A percentile compares a stretch with the other conserved stretches of the same genome.
Conservation (phyloP, 108 stramenopile genomes). For the Chaetoceros tenuissimus region DNA sequence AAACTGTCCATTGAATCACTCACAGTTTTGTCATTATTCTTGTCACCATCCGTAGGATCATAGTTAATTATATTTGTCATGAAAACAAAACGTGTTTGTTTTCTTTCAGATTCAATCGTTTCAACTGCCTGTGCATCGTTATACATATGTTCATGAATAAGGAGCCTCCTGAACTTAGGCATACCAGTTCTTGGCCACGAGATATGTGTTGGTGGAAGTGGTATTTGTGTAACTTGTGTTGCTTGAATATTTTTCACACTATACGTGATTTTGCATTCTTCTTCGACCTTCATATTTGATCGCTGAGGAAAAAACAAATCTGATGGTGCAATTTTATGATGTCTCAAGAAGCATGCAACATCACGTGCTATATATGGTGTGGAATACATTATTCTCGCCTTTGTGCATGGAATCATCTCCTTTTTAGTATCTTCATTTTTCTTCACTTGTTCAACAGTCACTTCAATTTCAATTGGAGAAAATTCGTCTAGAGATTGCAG, state of each 20-base stretch:
- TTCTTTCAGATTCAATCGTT: slow-evolving; percentile 33
- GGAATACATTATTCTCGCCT: slow-evolving; percentile 27
- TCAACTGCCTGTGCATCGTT: slow-evolving; percentile 8
- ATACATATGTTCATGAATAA: slow-evolving; percentile 12
- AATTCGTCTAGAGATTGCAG: too few relatives aligned
- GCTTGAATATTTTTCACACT: slow-evolving; percentile 32
- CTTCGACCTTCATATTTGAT: background rate
- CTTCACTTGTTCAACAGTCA: slow-evolving; percentile 1
- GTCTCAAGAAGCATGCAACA: slow-evolving; percentile 12
- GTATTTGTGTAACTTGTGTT: slow-evolving; percentile 34
- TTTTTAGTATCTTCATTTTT: slow-evolving; percentile 3
- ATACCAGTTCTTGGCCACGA: slow-evolving; percentile 64
- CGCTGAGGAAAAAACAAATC: slow-evolving; percentile 11
- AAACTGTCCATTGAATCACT: slow-evolving; percentile 3
- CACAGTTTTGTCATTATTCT: background rate
- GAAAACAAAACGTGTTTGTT: slow-evolving; percentile 55
- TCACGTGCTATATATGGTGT: slow-evolving; percentile 19
- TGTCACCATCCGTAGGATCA: background rate
- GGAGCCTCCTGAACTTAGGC: slow-evolving; percentile 71
- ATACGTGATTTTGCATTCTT: slow-evolving; percentile 20
- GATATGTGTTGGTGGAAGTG: slow-evolving; percentile 11
- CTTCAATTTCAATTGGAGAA: background rate
- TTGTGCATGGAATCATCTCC: slow-evolving; percentile 25
- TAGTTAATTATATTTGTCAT: slow-evolving; percentile 36
- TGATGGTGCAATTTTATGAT: slow-evolving; percentile 17